phyloP scores from a whole-genome alignment of 2,329 filamentous ascomycete species.

The Monosporascus sp. region DNA sequence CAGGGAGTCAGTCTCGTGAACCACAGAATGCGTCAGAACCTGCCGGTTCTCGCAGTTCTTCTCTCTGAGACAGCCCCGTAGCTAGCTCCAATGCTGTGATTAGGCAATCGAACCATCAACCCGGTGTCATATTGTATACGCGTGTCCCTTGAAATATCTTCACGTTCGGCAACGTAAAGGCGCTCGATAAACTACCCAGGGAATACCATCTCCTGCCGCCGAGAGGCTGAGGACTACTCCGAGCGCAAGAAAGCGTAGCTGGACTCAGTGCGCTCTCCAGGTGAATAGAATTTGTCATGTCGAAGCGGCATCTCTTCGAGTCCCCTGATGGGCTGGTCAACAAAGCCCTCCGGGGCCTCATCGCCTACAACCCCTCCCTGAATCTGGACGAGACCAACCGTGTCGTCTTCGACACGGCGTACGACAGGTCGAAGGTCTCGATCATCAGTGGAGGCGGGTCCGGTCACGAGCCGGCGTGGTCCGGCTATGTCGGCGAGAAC shows the following conservation, averaged over 20 bases:
- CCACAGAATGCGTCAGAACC: background rate
- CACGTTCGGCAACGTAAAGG: no score
- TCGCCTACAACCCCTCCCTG: conserved; percentile 49
- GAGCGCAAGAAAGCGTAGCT: no score
- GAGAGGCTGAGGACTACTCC: background rate
- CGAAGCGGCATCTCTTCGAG: conserved; percentile 48
- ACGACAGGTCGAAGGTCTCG: conserved; percentile 40
- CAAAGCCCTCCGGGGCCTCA: conserved; percentile 46
- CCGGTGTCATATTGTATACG: no score
- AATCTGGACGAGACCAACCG: conserved; percentile 46
- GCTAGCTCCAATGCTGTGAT: no score
- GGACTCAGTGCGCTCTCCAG: no score
- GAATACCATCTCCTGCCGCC: no score
- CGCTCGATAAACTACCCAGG: no score
- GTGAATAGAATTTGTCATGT: conserved; percentile 33
- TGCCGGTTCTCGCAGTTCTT: background rate
- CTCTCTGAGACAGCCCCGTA: no score
- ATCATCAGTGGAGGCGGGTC: conserved; percentile 53
- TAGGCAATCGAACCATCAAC: no score
- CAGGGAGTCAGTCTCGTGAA: background rate
- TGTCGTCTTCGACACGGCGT: conserved; percentile 44
- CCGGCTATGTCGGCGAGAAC: conserved; percentile 58
- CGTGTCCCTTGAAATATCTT: no score
- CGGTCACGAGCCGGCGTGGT: conserved; percentile 58
- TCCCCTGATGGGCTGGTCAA: conserved; percentile 49